Conservation (phyloP, 78 protist species). For the Protostelium mycophagum region DNA sequence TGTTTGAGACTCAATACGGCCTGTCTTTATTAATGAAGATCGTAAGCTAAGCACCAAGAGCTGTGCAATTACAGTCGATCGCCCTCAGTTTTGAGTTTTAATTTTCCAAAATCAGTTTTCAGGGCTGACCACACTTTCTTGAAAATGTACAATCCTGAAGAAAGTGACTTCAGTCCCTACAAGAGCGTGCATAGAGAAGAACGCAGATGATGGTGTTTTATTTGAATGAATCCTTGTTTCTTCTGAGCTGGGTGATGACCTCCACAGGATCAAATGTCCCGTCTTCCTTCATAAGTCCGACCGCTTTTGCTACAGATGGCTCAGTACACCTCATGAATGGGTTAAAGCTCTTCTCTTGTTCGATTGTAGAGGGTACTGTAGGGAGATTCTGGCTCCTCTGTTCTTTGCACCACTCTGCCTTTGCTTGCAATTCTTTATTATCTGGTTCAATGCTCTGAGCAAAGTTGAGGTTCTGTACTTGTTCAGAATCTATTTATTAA, state of each 20-base stretch:
- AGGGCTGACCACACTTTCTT: too few species aligned
- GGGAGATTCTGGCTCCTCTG: constrained; percentile 21
- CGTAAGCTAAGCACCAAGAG: too few species aligned
- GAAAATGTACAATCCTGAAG: too few species aligned
- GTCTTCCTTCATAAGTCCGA: neutral
- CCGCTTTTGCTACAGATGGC: neutral
- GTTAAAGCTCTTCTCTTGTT: constrained; percentile 43
- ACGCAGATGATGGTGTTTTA: too few species aligned
- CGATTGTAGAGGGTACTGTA: constrained; percentile 75
- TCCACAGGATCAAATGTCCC: neutral
- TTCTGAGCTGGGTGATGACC: neutral
- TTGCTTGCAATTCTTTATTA: constrained; percentile 24
- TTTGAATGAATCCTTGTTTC: neutral
- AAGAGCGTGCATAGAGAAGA: too few species aligned
- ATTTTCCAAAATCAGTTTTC: too few species aligned
- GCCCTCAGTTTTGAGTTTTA: too few species aligned
- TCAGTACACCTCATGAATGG: constrained; percentile 61
- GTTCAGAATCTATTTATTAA: too few species aligned
- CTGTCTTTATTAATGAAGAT: too few species aligned
- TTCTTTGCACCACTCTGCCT: constrained; percentile 13
- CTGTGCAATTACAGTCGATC: too few species aligned
- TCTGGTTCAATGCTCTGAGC: constrained; percentile 57
- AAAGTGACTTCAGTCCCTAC: too few species aligned
- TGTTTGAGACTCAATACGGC: too few species aligned
- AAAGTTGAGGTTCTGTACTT: constrained; percentile 65